Conservation (phyloP, 495 filamentous ascomycete genomes). For the Neurospora intermedia region DNA sequence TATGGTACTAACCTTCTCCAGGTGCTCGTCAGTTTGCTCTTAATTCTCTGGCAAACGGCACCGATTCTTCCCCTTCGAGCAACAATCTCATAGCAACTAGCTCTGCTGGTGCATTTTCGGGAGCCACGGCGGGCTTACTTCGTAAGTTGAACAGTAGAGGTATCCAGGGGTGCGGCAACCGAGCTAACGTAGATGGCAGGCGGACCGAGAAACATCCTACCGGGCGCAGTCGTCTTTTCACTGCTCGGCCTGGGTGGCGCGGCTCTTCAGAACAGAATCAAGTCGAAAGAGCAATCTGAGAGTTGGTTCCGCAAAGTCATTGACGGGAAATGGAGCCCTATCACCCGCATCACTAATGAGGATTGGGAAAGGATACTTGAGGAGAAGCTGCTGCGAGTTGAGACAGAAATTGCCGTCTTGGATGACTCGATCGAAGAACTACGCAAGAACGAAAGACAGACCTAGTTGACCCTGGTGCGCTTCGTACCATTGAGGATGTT, state of each 20-base stretch:
- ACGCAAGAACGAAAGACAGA: conserved; percentile 20
- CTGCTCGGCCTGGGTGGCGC: conserved; percentile 29
- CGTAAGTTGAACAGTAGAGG: conserved; percentile 37
- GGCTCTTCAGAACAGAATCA: conserved; percentile 11
- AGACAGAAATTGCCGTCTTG: conserved; percentile 76
- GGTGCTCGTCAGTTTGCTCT: conserved; percentile 26
- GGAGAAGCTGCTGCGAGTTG: conserved; percentile 66
- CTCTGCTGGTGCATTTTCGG: conserved; percentile 58
- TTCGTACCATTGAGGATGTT: neutral
- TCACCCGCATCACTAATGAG: conserved; percentile 63
- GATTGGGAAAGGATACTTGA: conserved; percentile 68
- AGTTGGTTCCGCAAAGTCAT: conserved; percentile 15
- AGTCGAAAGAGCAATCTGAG: neutral
- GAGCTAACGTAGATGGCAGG: conserved; percentile 21
- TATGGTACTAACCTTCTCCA: conserved; percentile 12
- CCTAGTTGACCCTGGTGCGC: neutral
- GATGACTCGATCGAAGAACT: conserved; percentile 70
- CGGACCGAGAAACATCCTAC: conserved; percentile 32
- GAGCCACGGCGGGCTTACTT: conserved; percentile 53
- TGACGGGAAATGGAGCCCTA: conserved; percentile 68
- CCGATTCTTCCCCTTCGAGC: conserved; percentile 34
- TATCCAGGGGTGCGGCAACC: neutral
- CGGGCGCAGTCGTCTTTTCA: conserved; percentile 28
- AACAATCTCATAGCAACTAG: conserved; percentile 54
- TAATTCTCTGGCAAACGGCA: conserved; percentile 27